A percentile compares a stretch with the other conserved stretches of the same genome.
Conservation (phyloP, 768 basidiomycete species). For the Termitomyces sp. region DNA sequence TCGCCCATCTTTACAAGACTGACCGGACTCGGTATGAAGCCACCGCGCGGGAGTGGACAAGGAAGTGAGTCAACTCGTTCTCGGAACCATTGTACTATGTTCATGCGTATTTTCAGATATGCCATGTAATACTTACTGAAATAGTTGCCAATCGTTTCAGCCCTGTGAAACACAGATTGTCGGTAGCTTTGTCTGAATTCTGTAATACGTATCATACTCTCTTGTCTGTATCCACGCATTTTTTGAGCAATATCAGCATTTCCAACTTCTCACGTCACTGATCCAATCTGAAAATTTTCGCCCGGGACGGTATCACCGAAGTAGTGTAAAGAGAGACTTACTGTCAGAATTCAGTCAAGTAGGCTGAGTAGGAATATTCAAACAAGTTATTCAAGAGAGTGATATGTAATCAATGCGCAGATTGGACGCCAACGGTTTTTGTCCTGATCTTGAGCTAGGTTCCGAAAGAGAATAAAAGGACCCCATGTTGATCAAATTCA, state of each 20-base stretch:
- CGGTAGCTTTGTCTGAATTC: slow-evolving; percentile 13
- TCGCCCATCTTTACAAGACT: slow-evolving; percentile 99
- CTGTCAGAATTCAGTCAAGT: too few relatives aligned
- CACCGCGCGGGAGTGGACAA: slow-evolving; percentile 98
- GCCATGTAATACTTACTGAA: slow-evolving; percentile 42
- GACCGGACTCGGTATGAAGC: slow-evolving; percentile 96
- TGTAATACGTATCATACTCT: slow-evolving; percentile 19
- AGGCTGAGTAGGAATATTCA: background rate
- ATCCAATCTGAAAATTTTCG: background rate
- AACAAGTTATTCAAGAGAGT: background rate
- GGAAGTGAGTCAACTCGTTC: slow-evolving; percentile 66
- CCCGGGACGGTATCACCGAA: too few relatives aligned
- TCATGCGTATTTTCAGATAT: slow-evolving; percentile 25
- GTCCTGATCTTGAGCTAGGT: background rate
- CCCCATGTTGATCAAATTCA: background rate
- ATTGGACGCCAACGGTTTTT: too few relatives aligned
- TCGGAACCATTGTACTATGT: background rate
- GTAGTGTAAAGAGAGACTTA: too few relatives aligned
- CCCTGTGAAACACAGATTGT: slow-evolving; percentile 2
- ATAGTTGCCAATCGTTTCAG: slow-evolving; percentile 6
- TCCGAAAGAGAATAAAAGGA: background rate
- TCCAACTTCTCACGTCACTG: background rate
- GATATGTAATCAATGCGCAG: too few relatives aligned
- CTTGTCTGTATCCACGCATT: slow-evolving; percentile 18
- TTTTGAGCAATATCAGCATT: slow-evolving; percentile 16